A percentile compares a stretch with the other conserved stretches of the same genome.
Evolutionary conservation across 208 protist genomes (phyloP).

Genomic region (Wallacemonas sp.): DNA sequence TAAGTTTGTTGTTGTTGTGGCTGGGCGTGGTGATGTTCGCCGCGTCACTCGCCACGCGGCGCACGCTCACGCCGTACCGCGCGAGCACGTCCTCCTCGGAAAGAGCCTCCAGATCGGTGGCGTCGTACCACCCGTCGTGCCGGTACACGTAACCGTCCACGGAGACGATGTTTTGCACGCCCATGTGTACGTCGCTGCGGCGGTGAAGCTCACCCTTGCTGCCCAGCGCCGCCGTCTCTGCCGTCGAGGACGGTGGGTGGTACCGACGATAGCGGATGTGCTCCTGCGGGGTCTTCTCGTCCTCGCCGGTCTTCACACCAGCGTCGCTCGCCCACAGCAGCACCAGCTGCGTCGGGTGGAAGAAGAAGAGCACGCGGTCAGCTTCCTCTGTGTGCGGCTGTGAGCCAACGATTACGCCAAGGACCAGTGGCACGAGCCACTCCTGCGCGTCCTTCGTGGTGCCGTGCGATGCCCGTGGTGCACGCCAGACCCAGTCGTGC

Average conservation of each 20-base stretch:
- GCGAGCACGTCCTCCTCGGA: conserved; percentile 12
- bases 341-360: conserved; percentile 44
- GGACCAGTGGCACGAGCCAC: conserved; percentile 3
- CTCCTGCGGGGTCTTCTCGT: not conserved
- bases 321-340: conserved; percentile 1
- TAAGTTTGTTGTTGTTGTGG: not conserved
- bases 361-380: conserved; percentile 44
- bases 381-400: conserved; percentile 50
- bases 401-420: conserved; percentile 34
- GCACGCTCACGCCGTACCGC: conserved; percentile 5
- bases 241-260: not conserved
- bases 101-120: conserved; percentile 21
- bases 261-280: not conserved
- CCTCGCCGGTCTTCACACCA: not conserved
- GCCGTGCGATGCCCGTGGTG: conserved; percentile 3
- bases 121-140: conserved; percentile 76
- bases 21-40: not conserved
- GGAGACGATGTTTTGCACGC: conserved; percentile 28
- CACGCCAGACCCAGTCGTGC: not conserved
- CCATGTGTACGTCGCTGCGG: conserved; percentile 25
- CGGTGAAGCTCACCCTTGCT: conserved; percentile 22
- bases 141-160: conserved; percentile 59
- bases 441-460: not conserved
- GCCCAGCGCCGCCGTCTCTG: not conserved
- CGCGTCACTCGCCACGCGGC: not conserved